Evolutionary conservation across 2,329 filamentous ascomycete genomes (phyloP), one percentile per base, ranked within the genome.

Genomic region (Cadophora malorum): DNA sequence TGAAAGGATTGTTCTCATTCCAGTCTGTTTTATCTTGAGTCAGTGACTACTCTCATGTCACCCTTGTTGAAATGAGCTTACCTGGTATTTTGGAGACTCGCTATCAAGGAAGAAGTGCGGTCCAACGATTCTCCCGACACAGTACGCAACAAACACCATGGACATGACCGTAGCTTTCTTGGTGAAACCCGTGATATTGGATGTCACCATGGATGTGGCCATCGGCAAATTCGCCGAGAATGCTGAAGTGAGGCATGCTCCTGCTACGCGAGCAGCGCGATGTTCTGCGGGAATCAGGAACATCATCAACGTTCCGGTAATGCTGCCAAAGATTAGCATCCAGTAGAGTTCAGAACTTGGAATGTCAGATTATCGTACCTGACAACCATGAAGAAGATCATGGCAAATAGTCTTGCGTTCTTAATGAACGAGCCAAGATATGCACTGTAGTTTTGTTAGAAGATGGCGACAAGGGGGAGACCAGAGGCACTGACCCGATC

Each of bases 301-400:
- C 56, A 60, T 60, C 56, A 60, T 60, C 14, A 23, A 7, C 5
- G 56, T 60, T 60, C 56, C 56, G 14, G 33, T 60, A 33, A 60
- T 60, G 14, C 56, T 60, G 33, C 45, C 3, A 2, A 21, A 6
- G 6, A 7, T 49, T 21, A 49, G 6, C n/a, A n/a, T n/a, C n/a
- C n/a, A n/a, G n/a, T n/a, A n/a, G n/a, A n/a, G n/a, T n/a, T n/a
- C n/a, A n/a, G n/a, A n/a, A n/a, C n/a, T n/a, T n/a, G n/a, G n/a
- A n/a, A n/a, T n/a, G n/a, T n/a, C n/a, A n/a, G n/a, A n/a, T n/a
- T n/a, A n/a, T n/a, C n/a, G n/a, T n/a, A n/a, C 56, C 56, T 60
- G 33, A 60, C 56, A 3, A 45, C 33, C 56, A 60, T 60, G 33
- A 60, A 45, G 33, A 60, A 60, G 14, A 60, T 12, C 56, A 60